These are phyloP conservation scores for Plasmodium yoelii DNA, from an alignment of 169 alveolate genomes.

Conservation along the genomic window DNA sequence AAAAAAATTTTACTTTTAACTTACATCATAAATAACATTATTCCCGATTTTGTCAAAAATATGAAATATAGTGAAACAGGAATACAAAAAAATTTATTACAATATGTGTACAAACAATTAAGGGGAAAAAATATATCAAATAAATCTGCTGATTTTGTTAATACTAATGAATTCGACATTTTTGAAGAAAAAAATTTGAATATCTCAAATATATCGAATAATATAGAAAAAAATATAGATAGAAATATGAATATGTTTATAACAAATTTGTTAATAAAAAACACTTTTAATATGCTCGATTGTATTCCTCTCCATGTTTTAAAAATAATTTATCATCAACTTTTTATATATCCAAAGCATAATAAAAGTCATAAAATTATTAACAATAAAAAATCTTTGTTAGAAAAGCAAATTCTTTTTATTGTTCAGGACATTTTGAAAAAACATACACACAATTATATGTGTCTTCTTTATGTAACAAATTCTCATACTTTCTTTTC, in stretches of 20 bases:
- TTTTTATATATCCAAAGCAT: not conserved
- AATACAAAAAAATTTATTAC: no score
- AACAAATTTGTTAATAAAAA: constrained; percentile 9
- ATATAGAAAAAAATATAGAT: constrained; percentile 1
- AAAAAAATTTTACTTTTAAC: constrained; percentile 27
- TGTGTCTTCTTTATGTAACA: not conserved
- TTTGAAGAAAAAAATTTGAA: no score
- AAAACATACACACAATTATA: constrained; percentile 14
- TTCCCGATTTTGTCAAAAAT: constrained; percentile 7
- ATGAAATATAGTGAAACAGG: not conserved
- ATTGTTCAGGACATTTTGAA: constrained; percentile 17
- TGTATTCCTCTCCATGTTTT: constrained; percentile 12
- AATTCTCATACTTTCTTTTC: constrained; percentile 16
- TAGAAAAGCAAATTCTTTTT: constrained; percentile 66
- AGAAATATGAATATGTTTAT: not conserved
- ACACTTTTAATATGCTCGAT: constrained; percentile 29
- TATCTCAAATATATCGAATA: not conserved
- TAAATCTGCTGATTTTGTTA: no score
- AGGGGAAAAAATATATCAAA: no score
- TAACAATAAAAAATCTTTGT: constrained; percentile 34
- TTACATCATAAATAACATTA: constrained; percentile 35
- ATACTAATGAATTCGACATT: no score
- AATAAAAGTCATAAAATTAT: constrained; percentile 11
- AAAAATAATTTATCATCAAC: constrained; percentile 31
- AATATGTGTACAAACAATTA: no score